phyloP scores from a whole-genome alignment of 495 filamentous ascomycete genomes.

The Aspergillus bridgeri region DNA sequence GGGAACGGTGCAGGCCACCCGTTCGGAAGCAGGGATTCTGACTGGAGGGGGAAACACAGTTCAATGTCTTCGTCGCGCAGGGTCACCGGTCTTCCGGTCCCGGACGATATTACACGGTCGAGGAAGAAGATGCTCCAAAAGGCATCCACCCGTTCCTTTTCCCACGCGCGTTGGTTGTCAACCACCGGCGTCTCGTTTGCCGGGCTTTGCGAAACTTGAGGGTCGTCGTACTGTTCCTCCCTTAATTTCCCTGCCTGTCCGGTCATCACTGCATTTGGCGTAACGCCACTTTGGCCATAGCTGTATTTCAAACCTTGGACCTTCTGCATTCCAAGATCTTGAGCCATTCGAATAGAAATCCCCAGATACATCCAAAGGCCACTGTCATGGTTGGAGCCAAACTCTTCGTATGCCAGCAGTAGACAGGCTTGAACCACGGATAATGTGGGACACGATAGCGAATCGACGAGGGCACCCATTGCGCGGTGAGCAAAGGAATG shows the following conservation, averaged over 20 bases:
- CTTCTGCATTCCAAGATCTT: constrained; percentile 80
- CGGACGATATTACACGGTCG: constrained; percentile 79
- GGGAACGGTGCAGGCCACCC: constrained; percentile 75
- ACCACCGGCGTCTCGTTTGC: constrained; percentile 18
- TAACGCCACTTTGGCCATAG: constrained; percentile 52
- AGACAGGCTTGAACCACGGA: constrained; percentile 76
- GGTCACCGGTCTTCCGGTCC: constrained; percentile 75
- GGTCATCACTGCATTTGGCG: constrained; percentile 49
- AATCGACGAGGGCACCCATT: constrained; percentile 69
- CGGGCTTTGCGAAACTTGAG: constrained; percentile 25
- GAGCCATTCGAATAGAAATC: constrained; percentile 79
- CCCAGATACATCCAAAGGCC: constrained; percentile 89
- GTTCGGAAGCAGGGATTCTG: constrained; percentile 52
- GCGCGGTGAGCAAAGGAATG: constrained; percentile 74
- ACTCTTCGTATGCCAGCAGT: constrained; percentile 79
- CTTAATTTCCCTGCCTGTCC: constrained; percentile 41
- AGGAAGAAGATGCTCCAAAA: constrained; percentile 87
- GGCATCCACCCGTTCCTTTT: constrained; percentile 74
- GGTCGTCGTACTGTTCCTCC: constrained; percentile 42
- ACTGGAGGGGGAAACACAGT: constrained; percentile 64
- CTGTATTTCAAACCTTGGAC: constrained; percentile 69
- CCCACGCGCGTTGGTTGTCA: constrained; percentile 48
- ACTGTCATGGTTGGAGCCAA: constrained; percentile 81
- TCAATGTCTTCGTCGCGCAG: constrained; percentile 80
- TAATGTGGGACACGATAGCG: constrained; percentile 73